Evolutionary conservation across 768 basidiomycete species (phyloP).

Genomic region (Daedaleopsis nitida): DNA sequence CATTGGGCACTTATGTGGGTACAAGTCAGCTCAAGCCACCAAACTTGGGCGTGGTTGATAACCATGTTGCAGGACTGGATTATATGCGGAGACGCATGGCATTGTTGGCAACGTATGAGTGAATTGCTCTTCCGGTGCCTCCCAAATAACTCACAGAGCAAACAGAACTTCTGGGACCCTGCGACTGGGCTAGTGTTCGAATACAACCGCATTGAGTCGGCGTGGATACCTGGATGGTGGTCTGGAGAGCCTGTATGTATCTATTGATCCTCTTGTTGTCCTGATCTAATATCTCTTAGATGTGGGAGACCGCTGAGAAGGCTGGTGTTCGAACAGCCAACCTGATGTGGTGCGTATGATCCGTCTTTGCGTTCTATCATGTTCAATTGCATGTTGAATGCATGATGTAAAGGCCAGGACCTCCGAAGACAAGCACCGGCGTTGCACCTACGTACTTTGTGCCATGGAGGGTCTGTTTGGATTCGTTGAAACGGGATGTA

Average conservation of each 20-base stretch:
- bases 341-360: conserved; percentile 79
- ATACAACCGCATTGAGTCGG: conserved; percentile 63
- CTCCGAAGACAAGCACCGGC: conserved; percentile 68
- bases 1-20: conserved; percentile 86
- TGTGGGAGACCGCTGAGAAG: conserved; percentile 87
- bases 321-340: conserved; percentile 79
- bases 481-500: too few species aligned
- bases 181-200: conserved; percentile 60
- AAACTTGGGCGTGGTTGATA: background rate
- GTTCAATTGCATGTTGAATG: background rate
- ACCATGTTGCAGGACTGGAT: conserved; percentile 66
- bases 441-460: conserved; percentile 72
- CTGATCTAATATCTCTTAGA: conserved; percentile 42
- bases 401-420: conserved; percentile 67
- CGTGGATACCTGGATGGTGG: conserved; percentile 82
- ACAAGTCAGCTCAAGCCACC: background rate
- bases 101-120: conserved; percentile 80
- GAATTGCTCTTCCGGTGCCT: background rate
- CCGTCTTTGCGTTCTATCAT: background rate
- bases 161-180: conserved; percentile 88
- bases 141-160: background rate
- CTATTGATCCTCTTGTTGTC: conserved; percentile 9
- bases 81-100: conserved; percentile 88
- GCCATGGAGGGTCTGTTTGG: conserved; percentile 63
- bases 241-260: conserved; percentile 82